These are phyloP conservation scores for Aspergillus sclerotiicarbonarius DNA, from an alignment of 495 filamentous ascomycete genomes.

Conservation along the genomic window DNA sequence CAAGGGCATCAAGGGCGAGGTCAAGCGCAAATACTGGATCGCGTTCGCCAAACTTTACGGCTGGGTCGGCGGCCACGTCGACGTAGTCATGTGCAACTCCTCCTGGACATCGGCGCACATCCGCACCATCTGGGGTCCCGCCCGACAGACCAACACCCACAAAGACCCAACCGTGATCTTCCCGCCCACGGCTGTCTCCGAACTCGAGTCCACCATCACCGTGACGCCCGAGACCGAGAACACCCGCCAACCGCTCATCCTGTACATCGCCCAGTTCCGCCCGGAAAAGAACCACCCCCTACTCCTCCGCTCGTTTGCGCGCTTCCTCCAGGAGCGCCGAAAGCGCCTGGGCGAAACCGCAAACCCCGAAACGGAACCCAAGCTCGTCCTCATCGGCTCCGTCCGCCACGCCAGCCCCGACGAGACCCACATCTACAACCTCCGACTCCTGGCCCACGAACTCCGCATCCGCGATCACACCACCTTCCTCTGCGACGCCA, in stretches of 20 bases:
- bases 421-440: conserved; percentile 83
- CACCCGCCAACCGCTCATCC: conserved; percentile 62
- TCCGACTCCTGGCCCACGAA: conserved; percentile 85
- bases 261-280: conserved; percentile 96
- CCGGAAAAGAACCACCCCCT: conserved; percentile 94
- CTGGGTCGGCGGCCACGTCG: conserved; percentile 73
- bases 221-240: conserved; percentile 64
- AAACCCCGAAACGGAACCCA: conserved; percentile 26
- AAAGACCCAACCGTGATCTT: conserved; percentile 66
- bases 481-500: conserved; percentile 83
- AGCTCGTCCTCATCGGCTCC: conserved; percentile 80
- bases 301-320: conserved; percentile 77
- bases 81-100: conserved; percentile 96
- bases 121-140: conserved; percentile 69
- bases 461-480: conserved; percentile 78
- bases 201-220: conserved; percentile 68
- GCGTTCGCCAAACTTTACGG: conserved; percentile 80
- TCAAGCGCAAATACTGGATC: conserved; percentile 82
- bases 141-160: conserved; percentile 40
- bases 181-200: conserved; percentile 85
- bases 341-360: conserved; percentile 42
- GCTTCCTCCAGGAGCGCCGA: conserved; percentile 56
- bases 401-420: conserved; percentile 78
- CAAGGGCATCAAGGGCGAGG: conserved; percentile 58
- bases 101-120: conserved; percentile 91